Conservation (phyloP, 768 basidiomycete genomes). For the Rhizopogon vulgaris region DNA sequence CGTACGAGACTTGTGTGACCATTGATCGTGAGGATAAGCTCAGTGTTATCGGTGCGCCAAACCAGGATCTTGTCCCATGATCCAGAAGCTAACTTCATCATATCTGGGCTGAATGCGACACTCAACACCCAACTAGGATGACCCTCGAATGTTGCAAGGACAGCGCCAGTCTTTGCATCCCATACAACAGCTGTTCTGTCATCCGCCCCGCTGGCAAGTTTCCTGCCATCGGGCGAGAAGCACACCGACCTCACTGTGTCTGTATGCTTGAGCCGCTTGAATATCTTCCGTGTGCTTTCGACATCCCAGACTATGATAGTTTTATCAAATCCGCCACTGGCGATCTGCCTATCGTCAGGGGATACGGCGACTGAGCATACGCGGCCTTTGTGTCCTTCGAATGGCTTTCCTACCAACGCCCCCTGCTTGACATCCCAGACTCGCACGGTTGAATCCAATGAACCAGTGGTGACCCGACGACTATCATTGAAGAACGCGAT, state of each 20-base stretch:
- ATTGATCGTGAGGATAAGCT: no score
- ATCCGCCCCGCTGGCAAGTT: neutral
- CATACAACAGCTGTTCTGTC: neutral
- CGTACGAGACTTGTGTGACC: no score
- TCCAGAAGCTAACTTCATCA: constrained; percentile 65
- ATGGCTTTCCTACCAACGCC: neutral
- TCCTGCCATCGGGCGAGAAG: constrained; percentile 1
- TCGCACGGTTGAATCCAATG: neutral
- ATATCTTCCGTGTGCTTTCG: neutral
- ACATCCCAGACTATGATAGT: constrained; percentile 58
- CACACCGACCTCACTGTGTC: neutral
- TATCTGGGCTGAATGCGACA: constrained; percentile 72
- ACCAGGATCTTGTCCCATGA: constrained; percentile 94
- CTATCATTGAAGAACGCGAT: neutral
- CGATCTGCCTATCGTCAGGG: constrained; percentile 1
- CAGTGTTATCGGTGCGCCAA: constrained; percentile 13
- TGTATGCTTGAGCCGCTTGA: constrained; percentile 2
- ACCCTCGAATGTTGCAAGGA: neutral
- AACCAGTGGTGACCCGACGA: neutral
- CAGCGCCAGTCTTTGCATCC: neutral
- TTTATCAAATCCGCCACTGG: constrained; percentile 17
- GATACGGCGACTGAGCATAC: constrained; percentile 6
- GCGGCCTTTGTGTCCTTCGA: constrained; percentile 1
- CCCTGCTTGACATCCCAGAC: constrained; percentile 3
- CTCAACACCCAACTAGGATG: neutral